A percentile compares a stretch with the other conserved stretches of the same genome.
Conservation (phyloP, 2,329 filamentous ascomycete genomes). For the Apiospora sp. region DNA sequence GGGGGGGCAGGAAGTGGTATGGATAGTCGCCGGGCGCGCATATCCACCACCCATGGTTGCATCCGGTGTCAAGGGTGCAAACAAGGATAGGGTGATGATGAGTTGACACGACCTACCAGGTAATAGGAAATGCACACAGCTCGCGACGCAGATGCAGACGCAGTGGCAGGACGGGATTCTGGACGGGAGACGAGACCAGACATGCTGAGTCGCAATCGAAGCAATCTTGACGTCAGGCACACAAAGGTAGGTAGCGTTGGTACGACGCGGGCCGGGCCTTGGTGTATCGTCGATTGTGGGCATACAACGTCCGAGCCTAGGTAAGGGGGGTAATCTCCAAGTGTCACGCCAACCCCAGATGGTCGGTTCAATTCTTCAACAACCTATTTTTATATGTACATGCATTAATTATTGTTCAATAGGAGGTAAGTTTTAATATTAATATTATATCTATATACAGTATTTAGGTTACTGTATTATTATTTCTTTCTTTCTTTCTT, state of each 20-base stretch:
- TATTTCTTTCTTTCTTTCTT: not conserved
- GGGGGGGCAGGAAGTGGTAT: not conserved
- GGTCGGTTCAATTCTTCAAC: not conserved
- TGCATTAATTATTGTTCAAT: no score
- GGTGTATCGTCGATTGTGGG: constrained; percentile 4
- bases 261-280: constrained; percentile 11
- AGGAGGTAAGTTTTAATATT: not conserved
- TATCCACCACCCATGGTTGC: not conserved
- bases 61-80: not conserved
- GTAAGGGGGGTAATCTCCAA: not conserved
- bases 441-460: not conserved
- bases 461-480: not conserved
- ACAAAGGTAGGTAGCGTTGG: not conserved
- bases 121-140: not conserved
- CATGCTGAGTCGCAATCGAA: not conserved
- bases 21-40: not conserved
- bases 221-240: constrained; percentile 4
- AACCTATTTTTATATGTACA: not conserved
- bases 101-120: not conserved
- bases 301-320: not conserved
- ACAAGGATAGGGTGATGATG: not conserved
- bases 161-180: not conserved
- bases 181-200: no score
- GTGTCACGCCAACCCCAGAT: constrained; percentile 8
- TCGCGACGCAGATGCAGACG: constrained; percentile 1